phyloP scores from a whole-genome alignment of 768 basidiomycete genomes.

The Leucocoprinus sp. region DNA sequence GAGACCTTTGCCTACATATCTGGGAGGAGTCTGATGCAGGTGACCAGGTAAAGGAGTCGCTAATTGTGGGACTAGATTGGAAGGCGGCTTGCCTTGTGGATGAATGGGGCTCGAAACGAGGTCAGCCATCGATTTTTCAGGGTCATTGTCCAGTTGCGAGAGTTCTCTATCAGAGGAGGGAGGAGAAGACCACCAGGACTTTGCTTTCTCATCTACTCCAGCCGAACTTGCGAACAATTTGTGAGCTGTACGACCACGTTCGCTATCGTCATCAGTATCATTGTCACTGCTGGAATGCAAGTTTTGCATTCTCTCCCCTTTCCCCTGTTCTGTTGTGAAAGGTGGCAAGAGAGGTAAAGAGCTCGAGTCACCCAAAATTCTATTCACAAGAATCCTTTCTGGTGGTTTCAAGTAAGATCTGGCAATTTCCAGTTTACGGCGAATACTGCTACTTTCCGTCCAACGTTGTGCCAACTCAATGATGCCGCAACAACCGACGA shows the following conservation, averaged over 20 bases:
- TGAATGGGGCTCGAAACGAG: slow-evolving; percentile 1
- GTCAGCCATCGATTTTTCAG: slow-evolving; percentile 6
- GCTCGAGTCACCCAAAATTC: slow-evolving; percentile 17
- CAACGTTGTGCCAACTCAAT: slow-evolving; percentile 40
- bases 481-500: slow-evolving; percentile 47
- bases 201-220: slow-evolving; percentile 26
- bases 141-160: slow-evolving; percentile 3
- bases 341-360: not conserved
- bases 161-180: slow-evolving; percentile 17
- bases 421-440: slow-evolving; percentile 36
- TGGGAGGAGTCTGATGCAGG: not conserved
- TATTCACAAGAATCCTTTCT: slow-evolving; percentile 28
- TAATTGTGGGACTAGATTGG: not conserved
- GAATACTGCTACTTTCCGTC: slow-evolving; percentile 41
- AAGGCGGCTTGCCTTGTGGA: not conserved
- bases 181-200: slow-evolving; percentile 25
- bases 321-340: slow-evolving; percentile 14
- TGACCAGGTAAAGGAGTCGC: not conserved
- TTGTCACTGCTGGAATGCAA: too few species aligned
- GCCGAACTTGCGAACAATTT: slow-evolving; percentile 40
- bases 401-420: slow-evolving; percentile 32
- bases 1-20: slow-evolving; percentile 12
- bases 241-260: slow-evolving; percentile 51
- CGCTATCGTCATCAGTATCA: slow-evolving; percentile 28
- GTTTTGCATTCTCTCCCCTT: slow-evolving; percentile 14